These are phyloP conservation scores for Geotrichum cucujoidarum DNA, from an alignment of 1,139 yeast genomes.

Conservation along the genomic window DNA sequence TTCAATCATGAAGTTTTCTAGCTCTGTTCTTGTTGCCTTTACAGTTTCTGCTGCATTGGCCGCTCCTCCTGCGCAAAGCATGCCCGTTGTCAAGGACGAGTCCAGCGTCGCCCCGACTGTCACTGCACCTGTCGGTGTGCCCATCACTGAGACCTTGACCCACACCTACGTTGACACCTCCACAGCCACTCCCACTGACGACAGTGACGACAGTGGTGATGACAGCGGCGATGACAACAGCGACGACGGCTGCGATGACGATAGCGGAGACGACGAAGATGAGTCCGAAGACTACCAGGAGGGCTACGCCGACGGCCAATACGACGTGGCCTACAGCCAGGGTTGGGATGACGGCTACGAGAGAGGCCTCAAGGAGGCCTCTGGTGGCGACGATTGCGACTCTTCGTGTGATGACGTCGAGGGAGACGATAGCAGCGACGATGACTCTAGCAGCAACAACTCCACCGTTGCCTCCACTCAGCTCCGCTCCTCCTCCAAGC, in stretches of 20 bases:
- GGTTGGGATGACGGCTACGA: conserved; percentile 11
- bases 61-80: neutral
- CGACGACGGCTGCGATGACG: neutral
- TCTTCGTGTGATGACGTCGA: neutral
- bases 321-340: conserved; percentile 13
- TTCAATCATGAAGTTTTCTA: neutral
- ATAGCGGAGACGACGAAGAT: neutral
- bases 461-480: neutral
- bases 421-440: neutral
- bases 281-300: conserved; percentile 1
- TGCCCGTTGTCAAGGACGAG: neutral
- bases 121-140: neutral
- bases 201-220: neutral
- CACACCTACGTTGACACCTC: neutral
- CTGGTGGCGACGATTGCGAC: neutral
- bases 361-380: conserved; percentile 4
- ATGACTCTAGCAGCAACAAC: neutral
- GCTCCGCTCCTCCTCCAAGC: neutral
- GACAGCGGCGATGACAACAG: neutral
- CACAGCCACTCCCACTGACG: neutral
- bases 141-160: neutral
- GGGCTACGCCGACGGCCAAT: conserved; percentile 11
- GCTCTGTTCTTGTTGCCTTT: neutral
- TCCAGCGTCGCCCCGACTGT: neutral
- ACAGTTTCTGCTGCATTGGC: neutral